phyloP scores from a whole-genome alignment of 176 grass and related monocot species.

The Otatea glauca region DNA sequence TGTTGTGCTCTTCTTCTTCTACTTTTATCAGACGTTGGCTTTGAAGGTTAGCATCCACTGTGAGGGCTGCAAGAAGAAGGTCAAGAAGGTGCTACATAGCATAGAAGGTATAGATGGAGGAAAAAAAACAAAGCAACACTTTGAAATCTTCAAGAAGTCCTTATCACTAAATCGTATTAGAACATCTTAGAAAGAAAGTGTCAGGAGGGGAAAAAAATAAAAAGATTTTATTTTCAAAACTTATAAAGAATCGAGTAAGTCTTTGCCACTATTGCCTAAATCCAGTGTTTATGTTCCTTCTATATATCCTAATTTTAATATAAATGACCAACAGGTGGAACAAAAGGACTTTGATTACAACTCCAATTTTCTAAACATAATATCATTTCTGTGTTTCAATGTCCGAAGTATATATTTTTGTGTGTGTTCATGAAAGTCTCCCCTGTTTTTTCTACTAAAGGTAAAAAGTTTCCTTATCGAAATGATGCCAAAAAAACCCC shows the following conservation, averaged over 20 bases:
- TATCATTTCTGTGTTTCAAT: background rate
- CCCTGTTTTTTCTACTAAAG: background rate
- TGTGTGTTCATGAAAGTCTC: background rate
- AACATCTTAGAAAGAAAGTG: background rate
- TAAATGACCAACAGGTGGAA: background rate
- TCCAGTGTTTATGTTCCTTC: background rate
- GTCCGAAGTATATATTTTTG: background rate
- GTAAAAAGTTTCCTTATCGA: background rate
- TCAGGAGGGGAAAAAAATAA: background rate
- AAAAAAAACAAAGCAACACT: background rate
- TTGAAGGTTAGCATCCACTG: conserved; percentile 98
- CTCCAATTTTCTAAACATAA: background rate
- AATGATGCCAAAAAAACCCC: background rate
- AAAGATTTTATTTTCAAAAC: background rate
- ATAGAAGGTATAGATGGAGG: conserved; percentile 70
- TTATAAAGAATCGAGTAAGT: background rate
- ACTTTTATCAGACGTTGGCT: conserved; percentile 54
- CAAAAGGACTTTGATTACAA: background rate
- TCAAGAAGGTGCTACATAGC: conserved; percentile 91
- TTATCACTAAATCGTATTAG: background rate
- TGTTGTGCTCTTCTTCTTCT: background rate
- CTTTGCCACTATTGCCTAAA: background rate
- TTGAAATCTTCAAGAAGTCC: background rate
- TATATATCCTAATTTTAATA: background rate
- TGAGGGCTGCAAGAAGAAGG: conserved; percentile 97